These are phyloP conservation scores for Amaranthus tricolor DNA, from an alignment of 179 eudicot species.

Conservation along the genomic window DNA sequence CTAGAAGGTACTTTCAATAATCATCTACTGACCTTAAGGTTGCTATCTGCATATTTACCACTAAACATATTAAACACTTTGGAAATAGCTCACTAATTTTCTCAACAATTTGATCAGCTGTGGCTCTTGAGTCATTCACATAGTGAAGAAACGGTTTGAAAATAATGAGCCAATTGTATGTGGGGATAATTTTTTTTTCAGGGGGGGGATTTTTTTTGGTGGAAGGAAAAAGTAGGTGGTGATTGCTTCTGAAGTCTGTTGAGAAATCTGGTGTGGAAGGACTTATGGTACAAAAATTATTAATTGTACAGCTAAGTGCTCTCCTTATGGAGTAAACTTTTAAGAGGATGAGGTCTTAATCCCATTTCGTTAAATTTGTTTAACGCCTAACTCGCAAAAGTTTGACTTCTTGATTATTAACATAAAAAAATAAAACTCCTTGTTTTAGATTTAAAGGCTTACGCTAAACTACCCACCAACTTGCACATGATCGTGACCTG, in stretches of 20 bases:
- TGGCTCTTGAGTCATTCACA: not conserved
- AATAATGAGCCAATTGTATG: not conserved
- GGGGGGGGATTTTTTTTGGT: not conserved
- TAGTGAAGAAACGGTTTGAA: not conserved
- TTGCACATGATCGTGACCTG: too few relatives aligned
- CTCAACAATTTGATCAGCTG: not conserved
- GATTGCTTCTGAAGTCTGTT: not conserved
- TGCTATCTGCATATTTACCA: not conserved
- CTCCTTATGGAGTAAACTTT: not conserved
- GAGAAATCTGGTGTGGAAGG: not conserved
- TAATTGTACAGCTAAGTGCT: not conserved
- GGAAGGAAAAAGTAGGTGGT: not conserved
- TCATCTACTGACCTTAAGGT: not conserved
- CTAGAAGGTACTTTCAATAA: not conserved
- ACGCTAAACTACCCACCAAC: too few relatives aligned
- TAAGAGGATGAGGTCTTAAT: not conserved
- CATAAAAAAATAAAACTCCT: too few relatives aligned
- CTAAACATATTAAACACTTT: not conserved
- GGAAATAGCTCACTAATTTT: not conserved
- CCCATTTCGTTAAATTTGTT: not conserved
- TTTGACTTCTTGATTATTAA: too few relatives aligned
- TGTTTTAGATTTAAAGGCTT: too few relatives aligned
- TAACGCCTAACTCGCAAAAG: too few relatives aligned
- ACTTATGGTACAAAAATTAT: not conserved
- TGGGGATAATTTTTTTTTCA: not conserved